Evolutionary conservation across 805 yeast genomes (phyloP).

Genomic region (Candida ficus): DNA sequence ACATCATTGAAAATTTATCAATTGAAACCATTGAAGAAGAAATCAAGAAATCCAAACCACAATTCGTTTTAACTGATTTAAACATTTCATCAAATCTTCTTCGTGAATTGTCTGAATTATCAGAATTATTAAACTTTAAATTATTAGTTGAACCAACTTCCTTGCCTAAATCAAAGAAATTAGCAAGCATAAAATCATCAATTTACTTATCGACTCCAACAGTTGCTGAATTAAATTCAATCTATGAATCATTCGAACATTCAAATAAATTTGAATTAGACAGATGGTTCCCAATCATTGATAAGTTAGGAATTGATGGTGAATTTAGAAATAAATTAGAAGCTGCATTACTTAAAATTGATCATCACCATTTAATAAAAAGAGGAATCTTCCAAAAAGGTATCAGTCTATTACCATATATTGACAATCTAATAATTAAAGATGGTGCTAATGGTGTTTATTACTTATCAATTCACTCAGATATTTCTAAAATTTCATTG

Average conservation of each 20-base stretch:
- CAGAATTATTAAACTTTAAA: slow-evolving; percentile 21
- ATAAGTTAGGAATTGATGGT: slow-evolving; percentile 46
- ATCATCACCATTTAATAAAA: slow-evolving; percentile 25
- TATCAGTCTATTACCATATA: slow-evolving; percentile 67
- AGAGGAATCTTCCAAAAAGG: slow-evolving; percentile 60
- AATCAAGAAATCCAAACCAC: slow-evolving; percentile 39
- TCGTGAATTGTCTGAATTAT: slow-evolving; percentile 30
- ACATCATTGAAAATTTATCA: slow-evolving; percentile 50
- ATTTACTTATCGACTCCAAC: slow-evolving; percentile 54
- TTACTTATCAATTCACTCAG: slow-evolving; percentile 29
- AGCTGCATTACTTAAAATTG: slow-evolving; percentile 20
- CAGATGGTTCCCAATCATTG: slow-evolving; percentile 72
- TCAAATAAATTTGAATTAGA: slow-evolving; percentile 45
- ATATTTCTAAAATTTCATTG: slow-evolving; percentile 4
- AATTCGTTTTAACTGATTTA: slow-evolving; percentile 57
- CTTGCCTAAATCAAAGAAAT: slow-evolving; percentile 47
- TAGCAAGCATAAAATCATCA: slow-evolving; percentile 10
- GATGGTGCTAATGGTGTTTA: slow-evolving; percentile 63
- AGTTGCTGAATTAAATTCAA: slow-evolving; percentile 47
- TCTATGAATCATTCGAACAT: slow-evolving; percentile 44
- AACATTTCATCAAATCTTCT: slow-evolving; percentile 48
- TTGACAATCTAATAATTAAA: slow-evolving; percentile 62
- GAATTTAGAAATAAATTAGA: slow-evolving; percentile 43
- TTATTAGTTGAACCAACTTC: slow-evolving; percentile 78
- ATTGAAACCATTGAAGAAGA: slow-evolving; percentile 36